Base-by-base conservation (phyloP, 352 stramenopile genomes). In the Stephanocyclus meneghinianus region DNA sequence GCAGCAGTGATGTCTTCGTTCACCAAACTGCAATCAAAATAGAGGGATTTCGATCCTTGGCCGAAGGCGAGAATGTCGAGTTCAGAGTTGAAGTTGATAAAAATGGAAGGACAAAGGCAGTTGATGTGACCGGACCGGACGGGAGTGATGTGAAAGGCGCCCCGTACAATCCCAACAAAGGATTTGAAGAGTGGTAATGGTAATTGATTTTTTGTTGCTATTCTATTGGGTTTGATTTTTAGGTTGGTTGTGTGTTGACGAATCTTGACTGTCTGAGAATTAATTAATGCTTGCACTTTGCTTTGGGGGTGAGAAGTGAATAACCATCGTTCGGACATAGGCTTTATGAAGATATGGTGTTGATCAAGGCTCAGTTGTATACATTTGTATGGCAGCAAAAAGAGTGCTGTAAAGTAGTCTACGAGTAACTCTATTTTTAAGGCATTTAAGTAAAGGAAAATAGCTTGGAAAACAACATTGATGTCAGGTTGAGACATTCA, bases 41-140 rank as follows among this genome's bases (percentile, higher is more conserved):
- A 4, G 69, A 84, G n/a, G 87, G 87, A 53, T 92, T 91, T 65
- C 85, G 85, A 57, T 85, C 76, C 29, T 78, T 92, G 21, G 84
- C 78, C 2, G 88, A 94, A 56, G 84, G 86, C 44, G 90, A 94
- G 83, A 32, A 65, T 30, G 88, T 94, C 8, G 87, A 93, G 71
- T 93, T 87, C 69, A 76, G 79, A 48, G 42, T 89, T 32, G 60
- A 84, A 63, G 56, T 56, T 63, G 86, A 93, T 51, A 50, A 71
- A 6, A 86, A 80, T 60, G 90, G 90, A 35, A 78, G 76, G 44
- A 78, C 50, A 11, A 91, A 87, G 67, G 90, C 90, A 29, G 67
- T 85, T 21, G 74, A 90, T 71, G 90, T 94, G 35, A 93, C 87
- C 21, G 88, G 90, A 59, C 87, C 87, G 1, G 81, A 90, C 68